These are phyloP conservation scores for Fonsecaea nubica DNA, from an alignment of 2,329 filamentous ascomycete genomes.

Conservation along the genomic window DNA sequence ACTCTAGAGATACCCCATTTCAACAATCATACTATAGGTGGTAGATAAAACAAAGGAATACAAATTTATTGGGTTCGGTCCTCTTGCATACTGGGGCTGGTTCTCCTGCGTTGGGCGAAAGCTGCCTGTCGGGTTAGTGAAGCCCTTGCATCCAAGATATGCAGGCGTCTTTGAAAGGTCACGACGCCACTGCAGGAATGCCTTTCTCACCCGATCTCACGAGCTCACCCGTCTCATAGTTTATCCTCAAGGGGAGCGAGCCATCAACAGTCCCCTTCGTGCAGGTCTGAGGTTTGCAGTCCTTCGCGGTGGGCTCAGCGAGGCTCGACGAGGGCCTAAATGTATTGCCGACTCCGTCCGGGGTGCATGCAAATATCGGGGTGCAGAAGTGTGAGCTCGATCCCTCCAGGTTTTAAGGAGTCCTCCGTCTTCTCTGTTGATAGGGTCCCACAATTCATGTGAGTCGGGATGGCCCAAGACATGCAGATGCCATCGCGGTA, in stretches of 20 bases:
- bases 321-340: constrained; percentile 5
- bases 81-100: background rate
- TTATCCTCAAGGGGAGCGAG: background rate
- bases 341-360: constrained; percentile 13
- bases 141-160: background rate
- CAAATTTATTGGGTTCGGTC: background rate
- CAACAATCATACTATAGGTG: constrained; percentile 7
- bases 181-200: background rate
- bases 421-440: background rate
- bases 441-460: background rate
- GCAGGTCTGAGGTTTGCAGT: background rate
- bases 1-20: constrained; percentile 22
- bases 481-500: background rate
- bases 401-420: background rate
- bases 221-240: constrained; percentile 2
- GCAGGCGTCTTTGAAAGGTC: background rate
- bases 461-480: background rate
- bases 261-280: background rate
- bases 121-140: background rate
- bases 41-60: constrained; percentile 1
- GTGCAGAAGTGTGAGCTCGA: constrained; percentile 1
- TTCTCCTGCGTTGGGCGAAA: background rate
- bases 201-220: background rate
- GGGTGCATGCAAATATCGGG: constrained; percentile 16
- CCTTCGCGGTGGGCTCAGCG: constrained; percentile 1